Percentiles rank a stretch among this genome's conserved stretches.
Evolutionary conservation across 371 early-diverging fungal species (phyloP).

Genomic region (Mortierella polycephala): DNA sequence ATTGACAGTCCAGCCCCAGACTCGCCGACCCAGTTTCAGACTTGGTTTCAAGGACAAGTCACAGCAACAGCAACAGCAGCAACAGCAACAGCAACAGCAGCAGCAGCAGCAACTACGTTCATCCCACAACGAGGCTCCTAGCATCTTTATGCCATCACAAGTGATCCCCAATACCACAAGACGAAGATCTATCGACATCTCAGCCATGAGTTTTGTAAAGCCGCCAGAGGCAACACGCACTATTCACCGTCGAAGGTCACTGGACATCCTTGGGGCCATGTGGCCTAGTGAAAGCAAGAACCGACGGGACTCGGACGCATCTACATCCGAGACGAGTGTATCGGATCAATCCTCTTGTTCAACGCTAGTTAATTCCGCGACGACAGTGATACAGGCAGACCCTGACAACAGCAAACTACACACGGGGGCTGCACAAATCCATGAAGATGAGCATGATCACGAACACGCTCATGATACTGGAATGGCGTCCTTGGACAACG

Average conservation of each 20-base stretch:
- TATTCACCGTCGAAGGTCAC: conserved; percentile 25
- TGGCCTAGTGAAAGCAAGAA: conserved; percentile 10
- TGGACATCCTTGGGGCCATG: conserved; percentile 18
- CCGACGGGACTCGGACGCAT: conserved; percentile 43
- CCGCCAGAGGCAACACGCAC: conserved; percentile 13
- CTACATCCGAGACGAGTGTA: conserved; percentile 38
- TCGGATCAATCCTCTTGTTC: conserved; percentile 41
- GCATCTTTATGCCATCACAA: background rate
- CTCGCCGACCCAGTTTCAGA: background rate
- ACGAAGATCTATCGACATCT: conserved; percentile 18
- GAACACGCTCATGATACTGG: too few relatives aligned
- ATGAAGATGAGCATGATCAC: too few relatives aligned
- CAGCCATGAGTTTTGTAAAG: conserved; percentile 9
- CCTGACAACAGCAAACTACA: conserved; percentile 9
- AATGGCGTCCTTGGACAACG: too few relatives aligned
- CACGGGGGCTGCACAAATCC: background rate
- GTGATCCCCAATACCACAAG: background rate
- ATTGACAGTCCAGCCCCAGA: background rate
- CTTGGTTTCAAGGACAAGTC: conserved; percentile 1
- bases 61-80: background rate
- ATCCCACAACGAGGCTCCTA: too few relatives aligned
- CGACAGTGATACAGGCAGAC: too few relatives aligned
- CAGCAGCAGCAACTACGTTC: background rate
- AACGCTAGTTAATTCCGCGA: conserved; percentile 27
- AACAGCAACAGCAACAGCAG: background rate